Evolutionary conservation across 345 rosid genomes (phyloP), one percentile per base, ranked within the genome.

Genomic region (Citrus cavaleriei): DNA sequence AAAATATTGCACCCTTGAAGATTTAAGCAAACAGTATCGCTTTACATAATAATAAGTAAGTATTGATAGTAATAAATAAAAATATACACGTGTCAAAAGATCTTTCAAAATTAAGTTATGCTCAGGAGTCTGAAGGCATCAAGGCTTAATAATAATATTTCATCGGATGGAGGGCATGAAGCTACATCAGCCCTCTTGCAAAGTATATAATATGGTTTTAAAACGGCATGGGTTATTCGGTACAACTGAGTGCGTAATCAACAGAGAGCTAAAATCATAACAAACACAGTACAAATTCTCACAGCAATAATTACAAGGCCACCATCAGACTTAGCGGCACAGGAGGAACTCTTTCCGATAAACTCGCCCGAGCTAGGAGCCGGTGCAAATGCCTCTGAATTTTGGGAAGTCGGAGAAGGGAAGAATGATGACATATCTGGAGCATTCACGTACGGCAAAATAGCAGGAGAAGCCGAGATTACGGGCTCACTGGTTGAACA

Each of bases 401-500:
- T 74, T 58, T 92, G 91, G 80, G 91, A 78, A 35, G 77, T 77
- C 18, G 90, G 86, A 62, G 94, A 70, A 77, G 97, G 94, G 82
- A 92, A 92, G 69, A 92, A 92, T 0, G 93, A 84, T n/a, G 93
- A 90, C 90, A 86, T 88, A 68, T 86, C 82, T 2, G 92, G 90
- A 68, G 91, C 82, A 82, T 67, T 86, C 12, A 73, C 81, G 34
- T 87, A 81, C 7, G 97, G 93, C 49, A 85, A 76, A 77, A 86
- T 88, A 70, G 89, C 85, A 0, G 97, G 93, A 78, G 93, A 88
- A 79, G 94, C 90, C 61, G 84, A 72, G 74, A 87, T 82, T 18
- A 87, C 79, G 37, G 88, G 85, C 65, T 88, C 89, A 59, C 68
- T 38, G 30, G 77, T 63, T 16, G 73, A 84, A 40, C 78, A 87